Evolutionary conservation across 768 basidiomycete genomes (phyloP), one percentile per base, ranked within the genome.

Genomic region (Coprinopsis sp.): DNA sequence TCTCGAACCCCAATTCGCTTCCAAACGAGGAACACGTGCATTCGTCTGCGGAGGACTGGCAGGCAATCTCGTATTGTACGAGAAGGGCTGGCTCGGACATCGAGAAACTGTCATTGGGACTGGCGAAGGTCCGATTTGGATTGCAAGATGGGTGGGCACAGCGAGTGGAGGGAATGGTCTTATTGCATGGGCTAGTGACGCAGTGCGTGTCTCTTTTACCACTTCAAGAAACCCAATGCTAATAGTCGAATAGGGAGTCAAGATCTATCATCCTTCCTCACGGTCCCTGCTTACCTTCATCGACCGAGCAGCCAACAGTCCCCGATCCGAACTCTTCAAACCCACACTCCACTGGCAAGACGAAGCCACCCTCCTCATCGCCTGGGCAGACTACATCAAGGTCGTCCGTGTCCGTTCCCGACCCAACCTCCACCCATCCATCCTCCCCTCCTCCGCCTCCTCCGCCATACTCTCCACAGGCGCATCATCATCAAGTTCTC

Each of bases 1-100:
- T 2, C 76, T 98, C 46, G 95, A 97, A 58, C 96, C 96, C 5
- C 77, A 83, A 50, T 99, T 95, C 51, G 80, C 86, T 3, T 33
- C 38, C 28, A 88, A 87, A 64, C 79, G 78, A 40, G 74, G 76
- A 29, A 79, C 87, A 6, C 76, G 91, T 18, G 78, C 87, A 0
- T 85, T 96, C 55, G 87, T 96, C 10, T 91, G 87, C 46, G 96
- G 95, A 18, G 96, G 96, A 7, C 76, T 95, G 76, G 86, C 90
- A 0, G 95, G 96, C 3, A 81, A 75, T 18, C 69, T 99, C 22
- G 71, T 89, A n/a, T 57, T 96, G 55, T 81, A 88, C 52, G 95
- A 97, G 71, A 97, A 96, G 60, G 90, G 93, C 5, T 97, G 96
- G 94, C 67, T 97, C 1, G 93, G 95, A 0, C 89, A 96, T 57